phyloP scores from a whole-genome alignment of 1,139 yeast species.

The Taphrina populina region DNA sequence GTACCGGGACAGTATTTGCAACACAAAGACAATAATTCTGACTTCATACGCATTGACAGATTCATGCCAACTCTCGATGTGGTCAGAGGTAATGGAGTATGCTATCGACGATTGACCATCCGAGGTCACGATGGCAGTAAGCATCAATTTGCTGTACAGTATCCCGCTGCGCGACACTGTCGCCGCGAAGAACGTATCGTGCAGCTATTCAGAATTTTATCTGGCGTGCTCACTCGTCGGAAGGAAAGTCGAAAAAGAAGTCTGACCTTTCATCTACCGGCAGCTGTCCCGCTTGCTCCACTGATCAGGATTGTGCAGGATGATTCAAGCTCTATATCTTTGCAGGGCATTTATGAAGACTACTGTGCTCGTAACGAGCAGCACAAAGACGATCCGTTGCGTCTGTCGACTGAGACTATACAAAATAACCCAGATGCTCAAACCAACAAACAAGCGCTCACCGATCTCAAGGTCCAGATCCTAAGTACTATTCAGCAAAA shows the following conservation, averaged over 20 bases:
- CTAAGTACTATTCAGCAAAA: slow-evolving; percentile 83
- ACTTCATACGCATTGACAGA: slow-evolving; percentile 87
- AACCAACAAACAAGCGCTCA: slow-evolving; percentile 69
- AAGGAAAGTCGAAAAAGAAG: slow-evolving; percentile 86
- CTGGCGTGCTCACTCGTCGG: slow-evolving; percentile 68
- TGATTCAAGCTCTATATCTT: slow-evolving; percentile 69
- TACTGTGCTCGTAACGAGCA: slow-evolving; percentile 73
- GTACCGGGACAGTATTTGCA: slow-evolving; percentile 92
- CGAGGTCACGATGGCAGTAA: slow-evolving; percentile 91
- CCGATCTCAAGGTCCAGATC: slow-evolving; percentile 86
- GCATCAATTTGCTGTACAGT: slow-evolving; percentile 93
- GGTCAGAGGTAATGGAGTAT: slow-evolving; percentile 88
- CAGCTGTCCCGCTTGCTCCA: slow-evolving; percentile 91
- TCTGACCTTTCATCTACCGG: slow-evolving; percentile 81
- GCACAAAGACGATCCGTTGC: slow-evolving; percentile 85
- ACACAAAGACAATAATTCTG: slow-evolving; percentile 73
- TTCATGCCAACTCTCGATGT: slow-evolving; percentile 86
- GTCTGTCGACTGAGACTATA: slow-evolving; percentile 79
- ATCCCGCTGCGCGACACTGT: slow-evolving; percentile 96
- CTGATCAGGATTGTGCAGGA: slow-evolving; percentile 90
- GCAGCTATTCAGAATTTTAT: slow-evolving; percentile 84
- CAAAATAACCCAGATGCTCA: slow-evolving; percentile 93
- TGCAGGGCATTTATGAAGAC: slow-evolving; percentile 86
- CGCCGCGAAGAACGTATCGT: slow-evolving; percentile 93
- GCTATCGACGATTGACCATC: slow-evolving; percentile 83